Conservation (phyloP, 2,329 filamentous ascomycete species). For the Rutstroemia sp. region DNA sequence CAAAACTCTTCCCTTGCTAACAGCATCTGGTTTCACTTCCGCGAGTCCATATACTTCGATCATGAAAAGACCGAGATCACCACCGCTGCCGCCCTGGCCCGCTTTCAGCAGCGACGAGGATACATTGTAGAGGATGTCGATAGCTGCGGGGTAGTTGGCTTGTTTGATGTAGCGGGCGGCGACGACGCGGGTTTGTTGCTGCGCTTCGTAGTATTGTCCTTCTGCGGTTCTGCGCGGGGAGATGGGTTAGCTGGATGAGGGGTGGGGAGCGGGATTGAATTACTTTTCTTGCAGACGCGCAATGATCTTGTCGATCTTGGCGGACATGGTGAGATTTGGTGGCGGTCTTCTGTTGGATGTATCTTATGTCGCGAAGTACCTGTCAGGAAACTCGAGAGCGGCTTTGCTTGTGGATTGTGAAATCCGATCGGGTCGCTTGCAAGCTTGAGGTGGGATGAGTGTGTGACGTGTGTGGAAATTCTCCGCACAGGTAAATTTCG, state of each 20-base stretch:
- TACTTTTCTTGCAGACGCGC: constrained; percentile 73
- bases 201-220: constrained; percentile 94
- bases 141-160: constrained; percentile 74
- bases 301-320: constrained; percentile 64
- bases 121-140: constrained; percentile 79
- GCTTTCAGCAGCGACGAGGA: constrained; percentile 81
- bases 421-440: too few species aligned
- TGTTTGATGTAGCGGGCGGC: constrained; percentile 90
- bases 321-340: constrained; percentile 29
- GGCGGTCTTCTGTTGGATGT: background rate
- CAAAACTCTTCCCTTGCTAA: constrained; percentile 66
- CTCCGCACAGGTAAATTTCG: too few species aligned
- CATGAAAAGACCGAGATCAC: constrained; percentile 80
- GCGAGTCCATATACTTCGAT: constrained; percentile 89
- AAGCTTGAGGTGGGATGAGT: too few species aligned
- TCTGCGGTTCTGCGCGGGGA: constrained; percentile 63
- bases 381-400: too few species aligned
- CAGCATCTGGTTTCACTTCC: constrained; percentile 68
- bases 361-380: too few species aligned
- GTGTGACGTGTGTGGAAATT: too few species aligned
- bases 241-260: constrained; percentile 1
- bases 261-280: constrained; percentile 9
- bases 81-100: constrained; percentile 88
- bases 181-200: constrained; percentile 95
- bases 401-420: too few species aligned